Conservation (phyloP, 2,329 filamentous ascomycete species). For the Clarireedia hainanense region DNA sequence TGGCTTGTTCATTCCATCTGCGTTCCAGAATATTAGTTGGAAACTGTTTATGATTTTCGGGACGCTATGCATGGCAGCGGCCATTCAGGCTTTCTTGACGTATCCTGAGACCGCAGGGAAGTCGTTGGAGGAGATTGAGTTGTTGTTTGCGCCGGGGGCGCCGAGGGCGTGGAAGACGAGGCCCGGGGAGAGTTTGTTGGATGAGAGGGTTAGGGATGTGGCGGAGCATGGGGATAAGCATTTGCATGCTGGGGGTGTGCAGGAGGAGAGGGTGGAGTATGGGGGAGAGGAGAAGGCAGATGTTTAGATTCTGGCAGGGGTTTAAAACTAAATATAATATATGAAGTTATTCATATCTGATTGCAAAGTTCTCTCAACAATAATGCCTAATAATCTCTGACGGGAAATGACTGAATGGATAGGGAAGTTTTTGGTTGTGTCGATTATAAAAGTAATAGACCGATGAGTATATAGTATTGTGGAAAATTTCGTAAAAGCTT, state of each 20-base stretch:
- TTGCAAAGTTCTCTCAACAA: too few species aligned
- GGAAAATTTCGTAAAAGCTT: too few species aligned
- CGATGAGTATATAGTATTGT: too few species aligned
- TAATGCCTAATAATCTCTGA: too few species aligned
- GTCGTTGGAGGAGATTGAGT: slow-evolving; percentile 30
- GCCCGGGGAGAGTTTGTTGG: slow-evolving; percentile 13
- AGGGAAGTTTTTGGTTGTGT: too few species aligned
- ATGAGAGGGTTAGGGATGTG: slow-evolving; percentile 15
- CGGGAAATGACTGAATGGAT: too few species aligned
- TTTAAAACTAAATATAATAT: too few species aligned
- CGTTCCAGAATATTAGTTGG: slow-evolving; percentile 50
- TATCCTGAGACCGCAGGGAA: slow-evolving; percentile 30
- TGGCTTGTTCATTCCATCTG: slow-evolving; percentile 49
- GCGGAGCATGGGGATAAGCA: slow-evolving; percentile 1
- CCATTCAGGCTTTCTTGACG: slow-evolving; percentile 24
- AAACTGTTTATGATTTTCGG: slow-evolving; percentile 45
- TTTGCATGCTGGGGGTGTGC: not conserved
- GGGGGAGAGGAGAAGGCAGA: not conserved
- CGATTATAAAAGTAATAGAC: too few species aligned
- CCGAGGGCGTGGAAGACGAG: slow-evolving; percentile 21
- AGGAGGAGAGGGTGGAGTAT: not conserved
- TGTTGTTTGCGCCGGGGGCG: slow-evolving; percentile 22
- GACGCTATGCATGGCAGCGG: slow-evolving; percentile 37
- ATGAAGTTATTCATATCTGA: too few species aligned
- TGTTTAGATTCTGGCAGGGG: too few species aligned